Evolutionary conservation across 2,329 filamentous ascomycete genomes (phyloP).

Genomic region (Phyllosticta citrichinensis): DNA sequence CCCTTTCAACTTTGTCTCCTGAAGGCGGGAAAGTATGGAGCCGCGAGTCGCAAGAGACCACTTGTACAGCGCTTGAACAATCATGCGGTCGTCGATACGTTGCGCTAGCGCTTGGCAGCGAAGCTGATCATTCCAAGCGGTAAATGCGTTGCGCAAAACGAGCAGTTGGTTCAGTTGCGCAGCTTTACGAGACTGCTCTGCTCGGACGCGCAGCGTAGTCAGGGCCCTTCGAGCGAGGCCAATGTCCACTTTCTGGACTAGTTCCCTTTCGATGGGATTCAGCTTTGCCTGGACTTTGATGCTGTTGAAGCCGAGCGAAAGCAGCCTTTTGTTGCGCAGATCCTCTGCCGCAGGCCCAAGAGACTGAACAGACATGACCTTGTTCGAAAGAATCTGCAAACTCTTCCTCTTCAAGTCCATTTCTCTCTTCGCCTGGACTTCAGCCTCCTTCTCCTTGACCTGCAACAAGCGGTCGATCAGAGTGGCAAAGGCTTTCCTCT

Average conservation of each 20-base stretch:
- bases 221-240: conserved; percentile 27
- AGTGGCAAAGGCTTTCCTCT: conserved; percentile 17
- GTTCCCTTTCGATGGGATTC: conserved; percentile 25
- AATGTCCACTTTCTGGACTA: conserved; percentile 30
- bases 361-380: conserved; percentile 12
- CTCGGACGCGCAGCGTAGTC: conserved; percentile 38
- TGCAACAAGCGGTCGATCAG: conserved; percentile 20
- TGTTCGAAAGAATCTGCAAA: conserved; percentile 16
- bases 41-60: conserved; percentile 47
- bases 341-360: conserved; percentile 26
- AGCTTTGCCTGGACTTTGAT: conserved; percentile 1
- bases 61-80: conserved; percentile 48
- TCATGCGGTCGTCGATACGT: conserved; percentile 46
- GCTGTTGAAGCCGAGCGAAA: conserved; percentile 16
- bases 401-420: conserved; percentile 19
- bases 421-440: conserved; percentile 14
- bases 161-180: conserved; percentile 41
- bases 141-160: conserved; percentile 48
- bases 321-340: conserved; percentile 20
- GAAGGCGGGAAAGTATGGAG: conserved; percentile 30
- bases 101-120: conserved; percentile 43
- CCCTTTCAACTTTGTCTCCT: conserved; percentile 21
- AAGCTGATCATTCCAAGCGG: conserved; percentile 51
- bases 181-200: conserved; percentile 36
- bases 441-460: conserved; percentile 19